Percentiles rank a stretch among this genome's conserved stretches.
Evolutionary conservation across 345 rosid genomes (phyloP).

Genomic region (Nephelium lappaceum): DNA sequence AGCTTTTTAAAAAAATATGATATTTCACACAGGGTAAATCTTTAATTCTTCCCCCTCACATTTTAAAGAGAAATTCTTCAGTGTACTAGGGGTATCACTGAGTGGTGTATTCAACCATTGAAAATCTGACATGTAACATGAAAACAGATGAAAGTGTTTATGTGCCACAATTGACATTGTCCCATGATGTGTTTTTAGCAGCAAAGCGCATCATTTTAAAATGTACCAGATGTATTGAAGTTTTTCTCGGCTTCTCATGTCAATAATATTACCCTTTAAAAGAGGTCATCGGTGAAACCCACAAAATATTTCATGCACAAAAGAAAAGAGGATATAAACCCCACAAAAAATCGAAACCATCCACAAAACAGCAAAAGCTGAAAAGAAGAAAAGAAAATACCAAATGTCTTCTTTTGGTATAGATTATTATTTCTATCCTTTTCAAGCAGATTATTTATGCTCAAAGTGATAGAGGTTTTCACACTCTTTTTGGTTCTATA

Average conservation of each 20-base stretch:
- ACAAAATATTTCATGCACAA: neutral
- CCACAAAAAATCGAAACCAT: neutral
- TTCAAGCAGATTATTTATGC: neutral
- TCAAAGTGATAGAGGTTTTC: neutral
- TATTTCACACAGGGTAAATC: neutral
- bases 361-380: neutral
- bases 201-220: too few relatives aligned
- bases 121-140: too few relatives aligned
- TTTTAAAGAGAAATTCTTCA: too few relatives aligned
- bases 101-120: too few relatives aligned
- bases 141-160: too few relatives aligned
- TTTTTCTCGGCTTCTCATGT: too few relatives aligned
- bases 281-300: neutral
- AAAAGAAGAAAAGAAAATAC: slow-evolving; percentile 1
- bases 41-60: neutral
- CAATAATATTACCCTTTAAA: too few relatives aligned
- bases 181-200: too few relatives aligned
- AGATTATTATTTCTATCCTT: neutral
- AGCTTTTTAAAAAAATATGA: too few relatives aligned
- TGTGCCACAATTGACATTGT: too few relatives aligned
- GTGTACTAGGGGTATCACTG: too few relatives aligned
- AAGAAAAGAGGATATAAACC: neutral
- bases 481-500: neutral
- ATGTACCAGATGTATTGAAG: too few relatives aligned
- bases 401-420: neutral